Evolutionary conservation across 805 yeast genomes (phyloP), one percentile per base, ranked within the genome.

Genomic region (Nematodospora valgi): DNA sequence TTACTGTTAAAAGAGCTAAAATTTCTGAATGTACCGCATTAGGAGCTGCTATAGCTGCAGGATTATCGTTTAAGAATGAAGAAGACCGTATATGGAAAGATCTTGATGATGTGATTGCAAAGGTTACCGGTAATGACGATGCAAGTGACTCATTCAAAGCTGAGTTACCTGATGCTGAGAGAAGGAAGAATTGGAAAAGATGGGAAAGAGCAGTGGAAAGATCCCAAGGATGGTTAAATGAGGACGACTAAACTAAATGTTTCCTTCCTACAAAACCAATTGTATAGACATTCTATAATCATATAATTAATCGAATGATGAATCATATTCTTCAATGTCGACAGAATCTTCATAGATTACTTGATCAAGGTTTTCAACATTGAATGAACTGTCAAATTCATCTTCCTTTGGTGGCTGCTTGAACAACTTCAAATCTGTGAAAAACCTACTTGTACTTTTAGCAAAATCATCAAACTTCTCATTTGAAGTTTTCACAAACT

Each of bases 41-140:
- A 43, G 98, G 98, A 19, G 95, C 96, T 6, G 96, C 97, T 4
- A 84, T 91, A 46, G 96, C 96, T 19, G 95, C 98, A 3, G 96
- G 96, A 9, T 65, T 88, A 50, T 65, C 76, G 11, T 64, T 78
- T 10, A 60, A 62, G 37, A 59, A 65, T 41, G 61, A 54, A 36
- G 47, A 67, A 16, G 76, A 78, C 14, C 73, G 85, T 28, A 58
- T 87, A 30, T 89, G 96, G 96, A 70, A 70, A 38, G 76, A 78
- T 46, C 64, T 88, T 43, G 81, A 75, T 34, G 96, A 88, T 40
- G 83, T 85, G 28, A 67, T 60, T 40, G 59, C 53, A 5, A 52
- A 59, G 30, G 55, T 76, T 34, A 54, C 59, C 31, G 63, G 64
- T 34, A 44, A 52, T 12, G 50, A 43, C 24, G 58, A 56, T 21